These are phyloP conservation scores for Aspergillus brasiliensis DNA, from an alignment of 2,329 filamentous ascomycete species.

Conservation along the genomic window DNA sequence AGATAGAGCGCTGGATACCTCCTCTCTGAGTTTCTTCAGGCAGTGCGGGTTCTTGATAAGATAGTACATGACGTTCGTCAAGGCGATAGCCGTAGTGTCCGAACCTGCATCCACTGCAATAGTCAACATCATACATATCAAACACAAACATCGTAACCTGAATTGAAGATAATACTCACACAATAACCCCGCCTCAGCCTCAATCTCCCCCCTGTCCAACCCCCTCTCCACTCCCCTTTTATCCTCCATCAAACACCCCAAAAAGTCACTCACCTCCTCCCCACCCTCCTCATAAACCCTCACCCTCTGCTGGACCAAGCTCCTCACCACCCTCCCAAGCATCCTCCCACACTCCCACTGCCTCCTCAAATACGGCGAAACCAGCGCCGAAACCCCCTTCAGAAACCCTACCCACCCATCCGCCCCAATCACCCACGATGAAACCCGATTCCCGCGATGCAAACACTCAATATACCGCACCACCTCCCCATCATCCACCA, in stretches of 20 bases:
- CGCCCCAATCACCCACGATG: neutral
- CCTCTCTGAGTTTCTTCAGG: neutral
- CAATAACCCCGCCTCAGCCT: neutral
- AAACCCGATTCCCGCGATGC: neutral
- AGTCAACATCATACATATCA: neutral
- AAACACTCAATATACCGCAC: neutral
- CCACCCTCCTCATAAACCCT: too few relatives aligned
- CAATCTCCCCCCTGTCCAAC: neutral
- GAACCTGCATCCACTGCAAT: conserved; percentile 3
- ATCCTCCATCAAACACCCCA: neutral
- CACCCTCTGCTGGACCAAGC: neutral
- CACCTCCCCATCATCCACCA: too few relatives aligned
- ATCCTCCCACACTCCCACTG: neutral
- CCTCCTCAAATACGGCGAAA: neutral
- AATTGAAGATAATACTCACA: neutral
- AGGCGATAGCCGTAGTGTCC: conserved; percentile 21
- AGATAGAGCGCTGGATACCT: neutral
- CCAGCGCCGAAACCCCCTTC: neutral
- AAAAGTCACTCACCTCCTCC: neutral
- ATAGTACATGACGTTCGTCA: conserved; percentile 23
- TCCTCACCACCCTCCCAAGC: neutral
- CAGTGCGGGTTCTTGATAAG: conserved; percentile 18
- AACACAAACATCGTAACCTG: neutral
- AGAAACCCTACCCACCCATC: neutral
- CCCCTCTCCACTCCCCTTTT: neutral